A percentile compares a stretch with the other conserved stretches of the same genome.
These are phyloP conservation scores for Teunomyces tritomae DNA, from an alignment of 805 yeast species.

Conservation along the genomic window DNA sequence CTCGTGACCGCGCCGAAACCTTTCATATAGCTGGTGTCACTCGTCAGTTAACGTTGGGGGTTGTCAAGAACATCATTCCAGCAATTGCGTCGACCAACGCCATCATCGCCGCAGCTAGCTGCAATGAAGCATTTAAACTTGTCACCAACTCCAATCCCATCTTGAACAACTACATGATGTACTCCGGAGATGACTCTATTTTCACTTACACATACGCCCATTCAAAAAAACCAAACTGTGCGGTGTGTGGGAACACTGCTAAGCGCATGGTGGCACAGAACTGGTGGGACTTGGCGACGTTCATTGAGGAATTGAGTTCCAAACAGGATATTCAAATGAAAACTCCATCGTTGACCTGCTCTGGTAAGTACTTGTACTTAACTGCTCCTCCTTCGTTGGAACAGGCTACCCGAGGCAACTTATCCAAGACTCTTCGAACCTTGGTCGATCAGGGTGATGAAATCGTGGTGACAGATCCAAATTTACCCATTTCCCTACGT, in stretches of 20 bases:
- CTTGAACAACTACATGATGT: slow-evolving; percentile 78
- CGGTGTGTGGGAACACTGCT: slow-evolving; percentile 64
- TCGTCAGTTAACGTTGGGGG: slow-evolving; percentile 71
- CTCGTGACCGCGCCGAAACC: slow-evolving; percentile 56
- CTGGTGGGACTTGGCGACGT: slow-evolving; percentile 33
- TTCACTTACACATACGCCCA: slow-evolving; percentile 72
- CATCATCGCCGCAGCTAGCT: slow-evolving; percentile 82
- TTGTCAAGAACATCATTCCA: slow-evolving; percentile 88
- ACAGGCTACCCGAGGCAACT: slow-evolving; percentile 44
- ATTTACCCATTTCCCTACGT: slow-evolving; percentile 44
- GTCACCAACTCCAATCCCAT: slow-evolving; percentile 67
- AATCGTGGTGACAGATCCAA: slow-evolving; percentile 51
- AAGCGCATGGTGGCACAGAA: slow-evolving; percentile 22
- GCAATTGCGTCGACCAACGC: slow-evolving; percentile 95
- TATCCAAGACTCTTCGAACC: slow-evolving; percentile 28
- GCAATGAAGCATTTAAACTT: slow-evolving; percentile 81
- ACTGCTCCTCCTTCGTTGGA: slow-evolving; percentile 47
- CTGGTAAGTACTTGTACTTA: slow-evolving; percentile 41
- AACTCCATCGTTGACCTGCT: slow-evolving; percentile 47
- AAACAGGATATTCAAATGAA: slow-evolving; percentile 32
- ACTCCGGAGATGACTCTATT: slow-evolving; percentile 77
- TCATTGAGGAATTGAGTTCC: slow-evolving; percentile 39
- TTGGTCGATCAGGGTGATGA: slow-evolving; percentile 47
- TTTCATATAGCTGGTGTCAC: slow-evolving; percentile 79
- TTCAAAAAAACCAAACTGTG: slow-evolving; percentile 59